A percentile compares a stretch with the other conserved stretches of the same genome.
These are phyloP conservation scores for Zygosaccharomyces sapae DNA, from an alignment of 1,139 yeast species.

Conservation along the genomic window DNA sequence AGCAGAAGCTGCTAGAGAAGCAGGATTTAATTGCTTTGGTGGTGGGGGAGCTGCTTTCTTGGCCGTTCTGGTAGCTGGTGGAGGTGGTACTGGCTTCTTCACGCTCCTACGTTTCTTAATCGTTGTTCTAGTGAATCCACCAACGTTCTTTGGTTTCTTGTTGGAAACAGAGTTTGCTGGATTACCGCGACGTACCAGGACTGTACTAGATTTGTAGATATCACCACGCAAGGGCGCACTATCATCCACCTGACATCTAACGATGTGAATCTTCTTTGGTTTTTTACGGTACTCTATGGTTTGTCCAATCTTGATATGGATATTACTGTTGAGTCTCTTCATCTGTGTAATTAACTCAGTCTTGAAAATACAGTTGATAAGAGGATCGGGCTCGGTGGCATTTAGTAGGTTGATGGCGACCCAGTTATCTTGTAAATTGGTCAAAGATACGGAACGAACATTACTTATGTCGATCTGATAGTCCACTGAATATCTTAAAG, in stretches of 20 bases:
- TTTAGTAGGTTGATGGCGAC: conserved; percentile 64
- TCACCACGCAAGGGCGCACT: conserved; percentile 65
- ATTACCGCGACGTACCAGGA: conserved; percentile 74
- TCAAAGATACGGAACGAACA: conserved; percentile 63
- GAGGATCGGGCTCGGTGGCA: conserved; percentile 65
- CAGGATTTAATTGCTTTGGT: conserved; percentile 27
- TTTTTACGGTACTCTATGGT: conserved; percentile 83
- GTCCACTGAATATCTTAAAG: conserved; percentile 65
- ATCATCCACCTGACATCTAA: conserved; percentile 61
- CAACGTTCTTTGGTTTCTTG: conserved; percentile 57
- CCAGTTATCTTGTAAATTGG: conserved; percentile 90
- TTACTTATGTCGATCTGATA: conserved; percentile 55
- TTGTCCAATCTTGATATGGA: conserved; percentile 64
- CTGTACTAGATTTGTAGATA: conserved; percentile 81
- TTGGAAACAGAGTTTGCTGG: conserved; percentile 69
- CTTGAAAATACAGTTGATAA: conserved; percentile 77
- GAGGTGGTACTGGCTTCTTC: conserved; percentile 28
- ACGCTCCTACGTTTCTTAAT: conserved; percentile 5
- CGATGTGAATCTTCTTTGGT: conserved; percentile 74
- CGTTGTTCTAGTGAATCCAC: conserved; percentile 15
- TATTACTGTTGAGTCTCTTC: conserved; percentile 55
- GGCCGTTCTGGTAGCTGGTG: conserved; percentile 33
- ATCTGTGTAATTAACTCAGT: conserved; percentile 83
- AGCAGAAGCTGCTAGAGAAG: conserved; percentile 36
- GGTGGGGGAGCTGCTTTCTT: conserved; percentile 39